These are phyloP conservation scores for Globisporangium recalcitrans DNA, from an alignment of 352 stramenopile genomes.

Conservation along the genomic window DNA sequence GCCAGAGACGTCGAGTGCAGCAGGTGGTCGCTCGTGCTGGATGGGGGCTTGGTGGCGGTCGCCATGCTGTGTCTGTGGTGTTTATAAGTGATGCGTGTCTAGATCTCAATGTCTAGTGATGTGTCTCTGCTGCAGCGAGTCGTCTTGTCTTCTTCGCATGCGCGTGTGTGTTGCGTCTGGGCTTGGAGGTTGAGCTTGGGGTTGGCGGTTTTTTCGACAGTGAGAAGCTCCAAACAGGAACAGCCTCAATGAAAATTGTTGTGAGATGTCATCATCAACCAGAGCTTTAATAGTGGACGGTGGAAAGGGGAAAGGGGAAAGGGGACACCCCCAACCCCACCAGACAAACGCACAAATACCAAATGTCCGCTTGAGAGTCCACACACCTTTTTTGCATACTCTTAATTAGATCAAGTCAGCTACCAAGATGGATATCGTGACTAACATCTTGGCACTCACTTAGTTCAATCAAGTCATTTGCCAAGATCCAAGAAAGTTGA, in stretches of 20 bases:
- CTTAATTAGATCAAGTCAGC: too few relatives aligned
- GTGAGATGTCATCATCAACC: background rate
- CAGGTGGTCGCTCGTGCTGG: background rate
- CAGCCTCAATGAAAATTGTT: background rate
- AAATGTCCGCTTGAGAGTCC: too few relatives aligned
- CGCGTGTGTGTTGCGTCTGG: background rate
- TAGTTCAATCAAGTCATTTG: too few relatives aligned
- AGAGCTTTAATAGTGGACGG: background rate
- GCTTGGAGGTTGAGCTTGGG: background rate
- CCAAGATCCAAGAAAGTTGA: too few relatives aligned
- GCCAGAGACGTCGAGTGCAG: slow-evolving; percentile 11
- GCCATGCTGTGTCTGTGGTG: background rate
- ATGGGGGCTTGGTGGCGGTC: background rate
- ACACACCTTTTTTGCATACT: too few relatives aligned
- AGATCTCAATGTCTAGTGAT: background rate
- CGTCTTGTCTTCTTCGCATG: background rate
- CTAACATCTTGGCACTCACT: too few relatives aligned
- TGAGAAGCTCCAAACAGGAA: background rate
- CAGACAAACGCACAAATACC: too few relatives aligned
- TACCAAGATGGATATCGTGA: too few relatives aligned
- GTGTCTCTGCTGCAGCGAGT: background rate
- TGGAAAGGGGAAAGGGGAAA: background rate
- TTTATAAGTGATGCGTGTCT: background rate
- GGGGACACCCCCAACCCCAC: background rate
- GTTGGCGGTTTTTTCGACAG: background rate